Evolutionary conservation across 1,284 basidiomycete species (phyloP).

Genomic region (Rugiboletus extremiorientalis): DNA sequence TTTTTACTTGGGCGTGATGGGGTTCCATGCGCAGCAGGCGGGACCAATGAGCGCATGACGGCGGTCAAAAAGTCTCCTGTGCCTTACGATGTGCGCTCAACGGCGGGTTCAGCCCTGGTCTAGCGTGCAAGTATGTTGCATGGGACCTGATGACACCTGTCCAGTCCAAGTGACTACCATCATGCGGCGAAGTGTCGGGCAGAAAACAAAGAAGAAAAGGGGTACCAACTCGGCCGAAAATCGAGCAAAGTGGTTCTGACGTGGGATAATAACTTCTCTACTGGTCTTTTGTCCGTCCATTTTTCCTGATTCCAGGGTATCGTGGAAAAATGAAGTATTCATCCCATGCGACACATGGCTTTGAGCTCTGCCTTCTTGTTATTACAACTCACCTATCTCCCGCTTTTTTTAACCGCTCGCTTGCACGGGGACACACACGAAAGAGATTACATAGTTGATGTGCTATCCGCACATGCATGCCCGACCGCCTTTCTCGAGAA

Average conservation of each 20-base stretch:
- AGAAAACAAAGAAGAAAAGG: neutral
- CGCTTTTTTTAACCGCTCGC: neutral
- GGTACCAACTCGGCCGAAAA: neutral
- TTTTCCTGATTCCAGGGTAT: neutral
- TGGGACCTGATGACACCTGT: neutral
- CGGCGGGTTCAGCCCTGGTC: neutral
- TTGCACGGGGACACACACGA: neutral
- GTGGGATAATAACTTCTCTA: no score
- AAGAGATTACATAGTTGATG: no score
- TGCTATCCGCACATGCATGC: conserved; percentile 16
- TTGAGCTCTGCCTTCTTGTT: neutral
- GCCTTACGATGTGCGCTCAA: neutral
- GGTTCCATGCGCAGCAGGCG: neutral
- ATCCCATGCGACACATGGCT: neutral
- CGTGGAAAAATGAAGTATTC: neutral
- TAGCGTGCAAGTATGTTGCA: neutral
- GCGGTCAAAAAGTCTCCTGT: neutral
- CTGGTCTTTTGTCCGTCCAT: neutral
- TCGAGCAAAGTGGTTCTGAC: no score
- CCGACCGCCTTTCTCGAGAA: conserved; percentile 21
- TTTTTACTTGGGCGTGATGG: neutral
- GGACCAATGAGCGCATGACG: neutral
- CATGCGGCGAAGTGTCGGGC: no score
- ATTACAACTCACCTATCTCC: neutral
- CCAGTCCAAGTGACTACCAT: neutral